Base-by-base conservation (phyloP, 2,329 filamentous ascomycete species). In the Coniosporium tulheliwenetii region DNA sequence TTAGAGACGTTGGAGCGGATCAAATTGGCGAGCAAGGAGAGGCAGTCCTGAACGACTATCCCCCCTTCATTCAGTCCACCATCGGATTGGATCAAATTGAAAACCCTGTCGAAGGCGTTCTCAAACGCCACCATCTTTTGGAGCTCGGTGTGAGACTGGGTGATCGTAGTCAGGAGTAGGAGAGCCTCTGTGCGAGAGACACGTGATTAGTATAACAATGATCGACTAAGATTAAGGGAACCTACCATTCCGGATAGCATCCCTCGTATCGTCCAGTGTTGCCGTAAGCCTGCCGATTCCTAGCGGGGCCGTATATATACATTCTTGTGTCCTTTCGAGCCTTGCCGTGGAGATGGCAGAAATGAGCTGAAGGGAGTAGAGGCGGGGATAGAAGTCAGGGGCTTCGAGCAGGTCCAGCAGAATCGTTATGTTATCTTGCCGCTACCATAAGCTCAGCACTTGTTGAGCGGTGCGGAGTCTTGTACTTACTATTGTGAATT, bases 51-150 rank as follows among this genome's bases (percentile, higher is more conserved):
- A 2, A 95, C 83, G 10, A 84, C 75, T 45, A 89, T 81, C 35
- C 84, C 85, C 12, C 91, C 91, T 50, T 93, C 79, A 4, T 71
- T 71, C 36, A 98, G 65, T 2, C 80, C 81, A 0, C 91, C 91
- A 52, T 98, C 91, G 1, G 71, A 67, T 48, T 80, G 73, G 40
- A 98, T 83, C 40, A 96, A 79, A 36, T 70, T 70, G 56, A 96
- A 95, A 19, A 93, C 67, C 36, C 81, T 78, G 45, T 91, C 85
- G 52, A 95, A 96, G 0, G 87, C 85, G 67, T 85, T 89, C 53
- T 95, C 86, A 49, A 95, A 96, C 0, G 86, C 91, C 16, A 96
- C 87, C 2, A 96, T 71, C 59, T 96, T 96, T 56, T 96, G 87
- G 40, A 98, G 74, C 52, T 96, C 87, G 35, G 79, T 66, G 8